Base-by-base conservation (phyloP, 2,329 filamentous ascomycete genomes). In the Oidium heveae region DNA sequence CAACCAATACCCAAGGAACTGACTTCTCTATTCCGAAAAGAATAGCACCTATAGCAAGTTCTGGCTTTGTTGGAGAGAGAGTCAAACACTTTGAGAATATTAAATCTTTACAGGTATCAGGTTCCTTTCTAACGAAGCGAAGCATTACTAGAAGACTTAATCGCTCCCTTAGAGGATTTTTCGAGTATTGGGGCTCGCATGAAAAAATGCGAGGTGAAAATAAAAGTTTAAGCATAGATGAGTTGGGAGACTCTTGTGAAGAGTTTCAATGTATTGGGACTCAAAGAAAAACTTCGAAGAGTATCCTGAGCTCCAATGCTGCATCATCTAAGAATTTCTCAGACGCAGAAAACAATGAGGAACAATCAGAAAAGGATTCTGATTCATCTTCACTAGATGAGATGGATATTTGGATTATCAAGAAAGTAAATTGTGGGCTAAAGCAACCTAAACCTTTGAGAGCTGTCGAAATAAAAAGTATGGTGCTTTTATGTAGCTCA, bases 401-500 rank as follows among this genome's bases (percentile, higher is more conserved):
- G 6, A 32, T 34, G 41, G 53, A 52, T 13, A 54, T 56, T 22
- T 62, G 63, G 60, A 55, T 64, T 6, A 54, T 64, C 1, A 64
- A 64, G 55, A 59, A 61, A 32, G 63, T 54, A 37, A 58, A 64
- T 33, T 65, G 63, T 57, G 57, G 58, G 15, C 53, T 65, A 52
- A 55, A 51, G 39, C 57, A 64, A 33, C 63, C 63, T 10, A 64
- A 62, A 53, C 63, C 63, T 9, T 44, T 63, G 33, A 55, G 62
- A 47, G 55, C 60, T 22, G 55, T 57, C 12, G 63, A 65, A 49
- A 61, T 63, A 57, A 62, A 60, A 55, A 59, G 63, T 24, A 63
- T 64, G 61, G 57, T 60, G 52, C 53, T 59, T 28, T 52, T 65
- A 2, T 65, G 63, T 58, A 61, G 59, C 24, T 56, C 58, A 22